phyloP scores from a whole-genome alignment of 768 basidiomycete genomes.

The Guyanaporus albipodus region DNA sequence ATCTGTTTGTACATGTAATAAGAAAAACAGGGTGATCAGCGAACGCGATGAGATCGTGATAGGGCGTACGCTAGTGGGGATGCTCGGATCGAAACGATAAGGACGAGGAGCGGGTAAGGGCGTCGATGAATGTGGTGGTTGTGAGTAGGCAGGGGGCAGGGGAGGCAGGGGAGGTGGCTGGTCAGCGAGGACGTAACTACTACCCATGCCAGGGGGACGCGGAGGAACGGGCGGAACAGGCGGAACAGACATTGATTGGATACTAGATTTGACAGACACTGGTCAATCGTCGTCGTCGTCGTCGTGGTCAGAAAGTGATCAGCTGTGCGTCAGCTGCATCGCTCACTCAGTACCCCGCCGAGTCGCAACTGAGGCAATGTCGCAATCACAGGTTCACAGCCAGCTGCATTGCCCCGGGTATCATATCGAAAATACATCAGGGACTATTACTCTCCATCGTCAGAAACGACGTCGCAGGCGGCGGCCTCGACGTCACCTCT shows the following conservation, averaged over 20 bases:
- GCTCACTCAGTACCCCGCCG: no score
- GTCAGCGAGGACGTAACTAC: constrained; percentile 11
- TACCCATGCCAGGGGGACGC: constrained; percentile 15
- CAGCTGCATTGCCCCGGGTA: no score
- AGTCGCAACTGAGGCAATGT: no score
- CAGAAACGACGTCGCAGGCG: constrained; percentile 15
- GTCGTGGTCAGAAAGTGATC: no score
- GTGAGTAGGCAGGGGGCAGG: constrained; percentile 37
- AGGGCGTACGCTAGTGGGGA: constrained; percentile 60
- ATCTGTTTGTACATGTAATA: constrained; percentile 46
- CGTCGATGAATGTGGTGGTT: constrained; percentile 37
- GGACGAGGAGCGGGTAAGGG: constrained; percentile 66
- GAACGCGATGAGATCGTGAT: constrained; percentile 10
- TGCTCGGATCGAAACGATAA: constrained; percentile 53
- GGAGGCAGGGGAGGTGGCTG: constrained; percentile 50
- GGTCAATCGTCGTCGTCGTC: no score
- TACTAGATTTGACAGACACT: no score
- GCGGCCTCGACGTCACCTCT: constrained; percentile 38
- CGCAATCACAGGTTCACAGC: no score
- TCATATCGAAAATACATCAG: no score
- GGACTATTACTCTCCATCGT: constrained; percentile 10
- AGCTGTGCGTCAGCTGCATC: no score
- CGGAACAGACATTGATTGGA: constrained; percentile 25
- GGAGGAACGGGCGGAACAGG: constrained; percentile 29
- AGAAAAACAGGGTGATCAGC: constrained; percentile 17